A percentile compares a stretch with the other conserved stretches of the same genome.
Conservation (phyloP, 129 eudicot genomes). For the Smallanthus sonchifolius region DNA sequence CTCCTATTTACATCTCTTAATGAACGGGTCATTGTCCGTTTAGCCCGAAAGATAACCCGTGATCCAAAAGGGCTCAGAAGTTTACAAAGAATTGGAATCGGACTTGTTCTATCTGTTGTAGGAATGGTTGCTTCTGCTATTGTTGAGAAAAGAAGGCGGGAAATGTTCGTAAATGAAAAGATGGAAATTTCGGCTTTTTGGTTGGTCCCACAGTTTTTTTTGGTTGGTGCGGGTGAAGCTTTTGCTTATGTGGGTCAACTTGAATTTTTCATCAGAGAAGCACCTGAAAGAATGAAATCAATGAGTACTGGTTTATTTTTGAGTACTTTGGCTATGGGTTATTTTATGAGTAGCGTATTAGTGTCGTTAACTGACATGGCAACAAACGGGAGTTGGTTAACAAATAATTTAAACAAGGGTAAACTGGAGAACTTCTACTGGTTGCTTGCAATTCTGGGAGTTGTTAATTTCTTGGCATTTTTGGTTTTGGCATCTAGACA, state of each 20-base stretch:
- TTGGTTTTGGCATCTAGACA: slow-evolving; percentile 56
- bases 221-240: slow-evolving; percentile 96
- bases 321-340: slow-evolving; percentile 84
- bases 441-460: slow-evolving; percentile 70
- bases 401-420: slow-evolving; percentile 56
- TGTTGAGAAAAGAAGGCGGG: slow-evolving; percentile 58
- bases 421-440: slow-evolving; percentile 69
- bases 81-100: slow-evolving; percentile 80
- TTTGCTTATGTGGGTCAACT: slow-evolving; percentile 97
- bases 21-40: slow-evolving; percentile 62
- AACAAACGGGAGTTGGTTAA: slow-evolving; percentile 63
- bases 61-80: slow-evolving; percentile 61
- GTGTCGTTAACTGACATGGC: slow-evolving; percentile 65
- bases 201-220: slow-evolving; percentile 88
- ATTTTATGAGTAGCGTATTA: slow-evolving; percentile 72
- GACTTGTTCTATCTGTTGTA: slow-evolving; percentile 56
- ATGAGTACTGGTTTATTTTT: slow-evolving; percentile 94
- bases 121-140: slow-evolving; percentile 82
- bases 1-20: slow-evolving; percentile 87
- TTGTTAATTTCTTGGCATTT: slow-evolving; percentile 43
- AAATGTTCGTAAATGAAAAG: slow-evolving; percentile 17
- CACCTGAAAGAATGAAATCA: slow-evolving; percentile 96
- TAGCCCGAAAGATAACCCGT: slow-evolving; percentile 64
- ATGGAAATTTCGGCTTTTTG: slow-evolving; percentile 64
- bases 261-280: slow-evolving; percentile 92